phyloP scores from a whole-genome alignment of 768 basidiomycete genomes.

The Cubamyces lactineus region DNA sequence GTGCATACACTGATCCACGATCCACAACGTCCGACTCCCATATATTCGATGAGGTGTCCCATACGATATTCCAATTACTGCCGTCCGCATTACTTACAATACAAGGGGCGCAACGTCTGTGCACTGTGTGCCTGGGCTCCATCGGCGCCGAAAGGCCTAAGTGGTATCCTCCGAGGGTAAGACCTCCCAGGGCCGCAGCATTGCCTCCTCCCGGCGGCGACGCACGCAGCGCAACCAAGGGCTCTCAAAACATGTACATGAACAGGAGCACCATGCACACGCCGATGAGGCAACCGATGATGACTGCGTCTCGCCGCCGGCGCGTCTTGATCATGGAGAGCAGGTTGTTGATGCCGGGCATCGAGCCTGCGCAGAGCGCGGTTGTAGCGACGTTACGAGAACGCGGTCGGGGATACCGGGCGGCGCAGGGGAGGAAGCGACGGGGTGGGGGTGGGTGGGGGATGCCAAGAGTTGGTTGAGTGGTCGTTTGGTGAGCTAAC shows the following conservation, averaged over 20 bases:
- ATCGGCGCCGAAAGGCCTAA: background rate
- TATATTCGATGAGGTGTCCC: background rate
- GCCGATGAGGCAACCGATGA: conserved; percentile 89
- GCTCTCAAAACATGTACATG: conserved; percentile 45
- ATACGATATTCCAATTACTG: conserved; percentile 4
- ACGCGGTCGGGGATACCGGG: background rate
- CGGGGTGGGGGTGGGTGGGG: background rate
- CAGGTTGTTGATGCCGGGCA: conserved; percentile 94
- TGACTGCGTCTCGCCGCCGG: conserved; percentile 85
- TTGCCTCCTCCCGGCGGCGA: no score
- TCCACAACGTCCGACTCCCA: background rate
- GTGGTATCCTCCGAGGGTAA: no score
- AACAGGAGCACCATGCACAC: conserved; percentile 69
- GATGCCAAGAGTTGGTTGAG: no score
- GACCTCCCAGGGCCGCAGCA: no score
- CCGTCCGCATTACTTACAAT: conserved; percentile 13
- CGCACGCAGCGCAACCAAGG: background rate
- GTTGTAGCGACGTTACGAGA: background rate
- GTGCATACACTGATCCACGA: background rate
- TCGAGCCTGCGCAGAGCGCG: conserved; percentile 55
- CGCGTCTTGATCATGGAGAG: conserved; percentile 92
- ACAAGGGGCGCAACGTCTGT: background rate
- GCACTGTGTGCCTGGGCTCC: background rate
- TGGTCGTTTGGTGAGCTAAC: background rate
- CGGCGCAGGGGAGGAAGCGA: background rate